Evolutionary conservation across 768 basidiomycete species (phyloP), one percentile per base, ranked within the genome.

Genomic region (Suillus cothurnatus): DNA sequence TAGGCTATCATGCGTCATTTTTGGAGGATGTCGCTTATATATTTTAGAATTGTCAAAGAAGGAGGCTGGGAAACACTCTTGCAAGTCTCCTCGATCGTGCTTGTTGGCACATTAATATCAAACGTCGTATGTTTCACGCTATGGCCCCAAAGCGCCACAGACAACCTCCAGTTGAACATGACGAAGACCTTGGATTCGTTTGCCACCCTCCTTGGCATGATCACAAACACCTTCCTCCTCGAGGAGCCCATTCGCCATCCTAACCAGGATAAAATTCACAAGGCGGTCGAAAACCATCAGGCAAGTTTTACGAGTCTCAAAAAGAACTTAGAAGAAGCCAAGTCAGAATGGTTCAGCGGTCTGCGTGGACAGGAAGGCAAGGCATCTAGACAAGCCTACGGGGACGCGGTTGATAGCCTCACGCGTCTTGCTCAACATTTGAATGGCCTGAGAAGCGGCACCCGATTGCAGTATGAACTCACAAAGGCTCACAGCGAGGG

Each of bases 361-460:
- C 41, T 74, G 59, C 67, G 64, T 32, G 76, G 78, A 57, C 64
- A 56, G 32, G 74, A 70, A 11, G 65, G 72, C 43, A 61, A 66
- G 38, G n/a, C 69, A 15, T 73, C 79, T 0, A 78, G 86, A 59
- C 80, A 81, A 61, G 89, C 92, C 0, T 97, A 96, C 65, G 92
- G 92, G 67, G 93, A 95, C 67, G 92, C 93, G 0, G 91, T 98
- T 14, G 89, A 88, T 65, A 90, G 90, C 70, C 81, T 99, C 70
- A 96, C 92, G 65, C 82, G 95, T 21, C 85, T 99, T 6, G 97
- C 94, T 1, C 97, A 99, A 72, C 96, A 99, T 79, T 78, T 99
- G 45, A 95, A 91, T 63, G 95, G 97, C 31, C 80, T 99, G 65
- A 79, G 97, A 56, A 89, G 92, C 64, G 92, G 95, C 1, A 94